Base-by-base conservation (phyloP, 2,329 filamentous ascomycete genomes). In the Leptographium wingfieldii region DNA sequence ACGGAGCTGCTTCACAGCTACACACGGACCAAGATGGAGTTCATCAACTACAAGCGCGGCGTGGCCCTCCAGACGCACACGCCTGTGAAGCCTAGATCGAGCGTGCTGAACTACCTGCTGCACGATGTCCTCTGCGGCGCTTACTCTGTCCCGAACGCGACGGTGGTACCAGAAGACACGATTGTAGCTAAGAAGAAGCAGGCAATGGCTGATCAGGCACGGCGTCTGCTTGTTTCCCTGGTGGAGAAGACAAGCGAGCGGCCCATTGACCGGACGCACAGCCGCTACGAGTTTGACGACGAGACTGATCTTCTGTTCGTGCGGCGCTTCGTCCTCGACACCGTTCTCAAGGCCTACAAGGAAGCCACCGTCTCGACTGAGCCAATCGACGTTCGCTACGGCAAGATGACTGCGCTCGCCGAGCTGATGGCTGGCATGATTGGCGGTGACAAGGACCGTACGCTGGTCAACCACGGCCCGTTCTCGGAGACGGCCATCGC, bases 11-110 rank as follows among this genome's bases (percentile, higher is more conserved):
- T 99, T 16, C 85, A 88, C 60, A 95, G 88, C 68, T 99, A 97
- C 74, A 96, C 91, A 66, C 85, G 91, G 59, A 90, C 91, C 10
- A 99, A 99, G 78, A 84, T 99, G 52, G 95, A 99, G 70, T 97
- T 99, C 70, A 96, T 99, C 76, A 97, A 96, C 72, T 99, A 96
- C 75, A 97, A 95, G 65, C 86, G 92, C 62, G 96, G 92, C 69
- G 87, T 90, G 7, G 90, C 92, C 55, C 81, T 90, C 53, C 86
- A 90, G 66, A 86, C 86, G 12, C 85, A 84, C 59, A 97, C 94
- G 1, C 94, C 94, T 5, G 92, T 95, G 19, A 97, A 97, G 72
- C 94, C 94, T 60, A 85, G 94, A 49, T 92, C 92, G 12, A 91
- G 88, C 63, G 87, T 97, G 52, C 77, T 99, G 63, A 96, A 97